Conservation (phyloP, 2,329 filamentous ascomycete species). For the Pseudogymnoascus sp. region DNA sequence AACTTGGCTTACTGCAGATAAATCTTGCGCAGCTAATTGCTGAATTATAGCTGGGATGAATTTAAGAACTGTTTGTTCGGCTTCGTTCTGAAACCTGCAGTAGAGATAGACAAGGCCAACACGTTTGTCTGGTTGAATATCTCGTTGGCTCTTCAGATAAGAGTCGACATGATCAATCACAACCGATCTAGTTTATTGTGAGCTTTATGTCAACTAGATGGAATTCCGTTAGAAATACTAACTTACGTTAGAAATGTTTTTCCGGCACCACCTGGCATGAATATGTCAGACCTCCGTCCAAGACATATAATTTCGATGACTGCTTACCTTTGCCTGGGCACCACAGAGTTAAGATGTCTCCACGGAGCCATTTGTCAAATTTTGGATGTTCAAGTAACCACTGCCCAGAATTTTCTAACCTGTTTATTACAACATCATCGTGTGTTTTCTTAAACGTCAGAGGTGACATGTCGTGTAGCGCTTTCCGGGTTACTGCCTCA, state of each 20-base stretch:
- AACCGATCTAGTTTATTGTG: not conserved
- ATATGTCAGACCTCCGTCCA: not conserved
- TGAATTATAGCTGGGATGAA: not conserved
- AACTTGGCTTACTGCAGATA: not conserved
- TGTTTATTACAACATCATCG: not conserved
- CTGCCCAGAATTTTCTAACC: not conserved
- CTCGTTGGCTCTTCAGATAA: not conserved
- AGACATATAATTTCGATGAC: not conserved
- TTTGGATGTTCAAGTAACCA: not conserved
- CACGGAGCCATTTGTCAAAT: not conserved
- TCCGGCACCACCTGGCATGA: not conserved
- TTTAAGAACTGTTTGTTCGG: not conserved
- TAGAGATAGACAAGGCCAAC: not conserved
- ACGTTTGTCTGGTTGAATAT: not conserved
- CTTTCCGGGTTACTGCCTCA: not conserved
- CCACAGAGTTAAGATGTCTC: not conserved
- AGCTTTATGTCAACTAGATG: not conserved
- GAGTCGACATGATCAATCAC: not conserved
- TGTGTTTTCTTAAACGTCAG: not conserved
- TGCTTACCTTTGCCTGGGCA: not conserved
- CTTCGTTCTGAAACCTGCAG: not conserved
- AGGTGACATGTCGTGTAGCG: not conserved
- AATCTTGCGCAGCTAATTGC: not conserved
- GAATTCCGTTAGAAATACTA: not conserved
- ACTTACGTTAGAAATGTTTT: not conserved